Conservation (phyloP, 306 rosid genomes). For the Datisca glomerata region DNA sequence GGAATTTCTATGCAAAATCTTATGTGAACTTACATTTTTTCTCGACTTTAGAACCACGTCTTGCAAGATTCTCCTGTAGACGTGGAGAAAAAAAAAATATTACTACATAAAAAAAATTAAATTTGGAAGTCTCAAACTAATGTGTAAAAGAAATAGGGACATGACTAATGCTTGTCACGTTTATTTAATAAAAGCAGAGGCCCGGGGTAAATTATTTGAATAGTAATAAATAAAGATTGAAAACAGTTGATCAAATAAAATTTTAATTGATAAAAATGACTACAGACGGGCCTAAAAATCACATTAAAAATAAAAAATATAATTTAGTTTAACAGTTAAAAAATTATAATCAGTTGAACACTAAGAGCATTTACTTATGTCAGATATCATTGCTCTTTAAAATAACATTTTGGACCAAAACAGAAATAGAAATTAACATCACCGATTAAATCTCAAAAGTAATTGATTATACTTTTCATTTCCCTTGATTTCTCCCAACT, state of each 20-base stretch:
- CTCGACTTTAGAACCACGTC: conserved; percentile 31
- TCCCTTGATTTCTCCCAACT: not conserved
- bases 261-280: too few species aligned
- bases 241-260: too few species aligned
- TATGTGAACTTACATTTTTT: conserved; percentile 37
- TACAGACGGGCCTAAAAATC: too few species aligned
- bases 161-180: not conserved
- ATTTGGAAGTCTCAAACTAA: too few species aligned
- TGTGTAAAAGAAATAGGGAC: too few species aligned
- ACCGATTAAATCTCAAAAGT: not conserved
- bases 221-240: not conserved
- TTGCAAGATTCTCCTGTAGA: conserved; percentile 41
- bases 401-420: not conserved
- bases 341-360: too few species aligned
- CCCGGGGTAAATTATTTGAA: not conserved
- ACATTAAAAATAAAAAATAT: too few species aligned
- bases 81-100: conserved; percentile 9
- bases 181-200: not conserved
- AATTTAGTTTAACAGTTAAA: too few species aligned
- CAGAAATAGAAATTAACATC: not conserved
- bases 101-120: not conserved
- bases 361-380: too few species aligned
- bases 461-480: too few species aligned
- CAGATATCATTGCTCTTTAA: too few species aligned
- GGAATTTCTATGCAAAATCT: conserved; percentile 3